These are phyloP conservation scores for Claviceps monticola DNA, from an alignment of 2,329 filamentous ascomycete species.

Conservation along the genomic window DNA sequence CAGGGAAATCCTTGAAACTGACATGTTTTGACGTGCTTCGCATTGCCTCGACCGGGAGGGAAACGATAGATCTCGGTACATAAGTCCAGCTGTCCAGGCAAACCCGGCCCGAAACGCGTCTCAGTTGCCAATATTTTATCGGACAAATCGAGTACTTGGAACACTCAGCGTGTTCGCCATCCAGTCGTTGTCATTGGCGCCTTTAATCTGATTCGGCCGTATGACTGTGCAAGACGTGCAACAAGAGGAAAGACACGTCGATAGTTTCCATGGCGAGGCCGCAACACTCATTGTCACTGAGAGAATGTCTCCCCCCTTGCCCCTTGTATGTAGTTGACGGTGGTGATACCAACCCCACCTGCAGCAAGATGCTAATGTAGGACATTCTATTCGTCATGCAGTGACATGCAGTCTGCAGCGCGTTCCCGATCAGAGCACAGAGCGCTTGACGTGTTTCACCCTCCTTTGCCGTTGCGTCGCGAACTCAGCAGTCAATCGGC, in stretches of 20 bases:
- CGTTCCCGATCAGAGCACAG: neutral
- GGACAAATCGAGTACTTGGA: too few species aligned
- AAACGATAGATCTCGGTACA: neutral
- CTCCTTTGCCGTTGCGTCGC: slow-evolving; percentile 1
- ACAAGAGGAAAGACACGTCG: neutral
- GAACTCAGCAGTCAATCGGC: neutral
- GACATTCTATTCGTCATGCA: neutral
- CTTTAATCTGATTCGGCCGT: neutral
- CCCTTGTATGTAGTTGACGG: neutral
- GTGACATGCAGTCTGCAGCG: slow-evolving; percentile 4
- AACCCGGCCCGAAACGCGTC: neutral
- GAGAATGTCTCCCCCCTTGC: neutral
- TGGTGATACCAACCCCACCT: neutral
- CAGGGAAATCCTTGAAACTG: neutral
- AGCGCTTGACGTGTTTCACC: slow-evolving; percentile 5
- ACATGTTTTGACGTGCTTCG: neutral
- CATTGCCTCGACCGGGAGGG: neutral
- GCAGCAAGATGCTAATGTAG: slow-evolving; percentile 1
- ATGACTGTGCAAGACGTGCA: neutral
- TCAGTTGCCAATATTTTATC: neutral
- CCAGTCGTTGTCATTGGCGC: neutral
- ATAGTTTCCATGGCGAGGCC: neutral
- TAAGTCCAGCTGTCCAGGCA: too few species aligned
- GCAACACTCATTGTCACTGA: neutral
- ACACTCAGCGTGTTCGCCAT: too few species aligned